Percentiles rank a stretch among this genome's conserved stretches.
These are phyloP conservation scores for Asterochloris sp. DNA, from an alignment of 139 green algal genomes.

Conservation along the genomic window DNA sequence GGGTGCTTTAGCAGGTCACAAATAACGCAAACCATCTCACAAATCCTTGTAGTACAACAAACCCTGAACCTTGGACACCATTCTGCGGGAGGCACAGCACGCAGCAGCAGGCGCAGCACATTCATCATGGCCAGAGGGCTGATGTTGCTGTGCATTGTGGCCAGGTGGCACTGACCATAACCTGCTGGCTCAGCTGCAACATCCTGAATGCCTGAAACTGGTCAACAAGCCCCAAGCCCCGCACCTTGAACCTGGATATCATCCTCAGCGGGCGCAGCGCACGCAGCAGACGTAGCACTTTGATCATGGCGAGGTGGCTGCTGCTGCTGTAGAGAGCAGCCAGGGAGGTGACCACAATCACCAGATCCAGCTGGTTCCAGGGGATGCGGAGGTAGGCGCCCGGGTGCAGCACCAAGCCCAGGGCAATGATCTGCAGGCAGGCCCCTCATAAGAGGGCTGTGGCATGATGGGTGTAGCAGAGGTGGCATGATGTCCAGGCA, in stretches of 20 bases:
- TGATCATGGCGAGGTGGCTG: conserved; percentile 16
- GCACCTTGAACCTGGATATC: conserved; percentile 26
- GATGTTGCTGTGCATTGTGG: too few species aligned
- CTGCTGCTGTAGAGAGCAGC: conserved; percentile 24
- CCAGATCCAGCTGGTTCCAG: conserved; percentile 73
- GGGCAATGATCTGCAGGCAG: conserved; percentile 15
- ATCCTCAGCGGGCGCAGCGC: conserved; percentile 54
- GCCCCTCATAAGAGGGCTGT: background rate
- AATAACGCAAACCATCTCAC: too few species aligned
- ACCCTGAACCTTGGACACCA: too few species aligned
- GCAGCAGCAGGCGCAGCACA: too few species aligned
- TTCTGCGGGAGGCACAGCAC: too few species aligned
- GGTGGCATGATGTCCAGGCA: too few species aligned
- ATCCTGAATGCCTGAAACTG: background rate
- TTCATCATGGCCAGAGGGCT: too few species aligned
- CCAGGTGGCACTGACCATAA: too few species aligned
- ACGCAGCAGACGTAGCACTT: conserved; percentile 58
- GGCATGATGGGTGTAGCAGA: too few species aligned
- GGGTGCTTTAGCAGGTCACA: too few species aligned
- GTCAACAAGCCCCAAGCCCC: background rate
- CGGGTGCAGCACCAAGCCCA: conserved; percentile 48
- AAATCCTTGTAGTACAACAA: too few species aligned
- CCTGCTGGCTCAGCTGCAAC: too few species aligned
- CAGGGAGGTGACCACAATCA: conserved; percentile 59
- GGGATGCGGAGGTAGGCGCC: conserved; percentile 53